phyloP scores from a whole-genome alignment of 1,284 basidiomycete species.

The Phellinidium pouzarii region DNA sequence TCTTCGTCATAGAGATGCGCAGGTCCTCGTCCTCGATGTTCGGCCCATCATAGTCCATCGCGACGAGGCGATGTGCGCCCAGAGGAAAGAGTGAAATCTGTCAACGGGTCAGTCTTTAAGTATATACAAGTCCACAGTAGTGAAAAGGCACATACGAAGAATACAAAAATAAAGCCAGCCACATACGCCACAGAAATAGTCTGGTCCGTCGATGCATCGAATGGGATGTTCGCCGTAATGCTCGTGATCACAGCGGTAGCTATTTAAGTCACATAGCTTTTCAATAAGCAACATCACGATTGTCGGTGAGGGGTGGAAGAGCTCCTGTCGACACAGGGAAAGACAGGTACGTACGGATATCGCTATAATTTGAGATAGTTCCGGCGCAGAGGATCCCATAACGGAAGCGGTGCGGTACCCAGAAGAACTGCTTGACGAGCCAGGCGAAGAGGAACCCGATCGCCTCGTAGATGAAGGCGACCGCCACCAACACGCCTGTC shows the following conservation, averaged over 20 bases:
- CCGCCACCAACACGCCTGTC: slow-evolving; percentile 48
- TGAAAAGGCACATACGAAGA: slow-evolving; percentile 30
- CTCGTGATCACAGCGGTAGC: slow-evolving; percentile 61
- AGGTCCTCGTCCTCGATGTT: slow-evolving; percentile 52
- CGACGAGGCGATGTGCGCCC: slow-evolving; percentile 46
- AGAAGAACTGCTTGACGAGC: slow-evolving; percentile 59
- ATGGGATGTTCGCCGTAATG: slow-evolving; percentile 45
- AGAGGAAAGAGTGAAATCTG: slow-evolving; percentile 60
- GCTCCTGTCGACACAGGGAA: neutral
- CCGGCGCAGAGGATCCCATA: slow-evolving; percentile 61
- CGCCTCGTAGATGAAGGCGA: slow-evolving; percentile 47
- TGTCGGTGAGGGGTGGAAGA: neutral
- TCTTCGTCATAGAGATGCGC: slow-evolving; percentile 22
- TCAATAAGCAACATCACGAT: neutral
- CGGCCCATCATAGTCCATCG: slow-evolving; percentile 56
- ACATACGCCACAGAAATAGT: slow-evolving; percentile 63
- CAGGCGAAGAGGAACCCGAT: slow-evolving; percentile 51
- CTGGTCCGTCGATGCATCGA: slow-evolving; percentile 43
- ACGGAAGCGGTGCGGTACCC: slow-evolving; percentile 73
- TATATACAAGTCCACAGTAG: neutral
- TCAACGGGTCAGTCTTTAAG: too few relatives aligned
- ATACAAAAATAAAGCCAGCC: slow-evolving; percentile 38
- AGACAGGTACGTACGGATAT: slow-evolving; percentile 51
- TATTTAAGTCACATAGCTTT: slow-evolving; percentile 25
- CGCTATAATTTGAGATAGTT: slow-evolving; percentile 58